These are phyloP conservation scores for Rhinocladiella mackenziei DNA, from an alignment of 2,329 filamentous ascomycete genomes.

Conservation along the genomic window DNA sequence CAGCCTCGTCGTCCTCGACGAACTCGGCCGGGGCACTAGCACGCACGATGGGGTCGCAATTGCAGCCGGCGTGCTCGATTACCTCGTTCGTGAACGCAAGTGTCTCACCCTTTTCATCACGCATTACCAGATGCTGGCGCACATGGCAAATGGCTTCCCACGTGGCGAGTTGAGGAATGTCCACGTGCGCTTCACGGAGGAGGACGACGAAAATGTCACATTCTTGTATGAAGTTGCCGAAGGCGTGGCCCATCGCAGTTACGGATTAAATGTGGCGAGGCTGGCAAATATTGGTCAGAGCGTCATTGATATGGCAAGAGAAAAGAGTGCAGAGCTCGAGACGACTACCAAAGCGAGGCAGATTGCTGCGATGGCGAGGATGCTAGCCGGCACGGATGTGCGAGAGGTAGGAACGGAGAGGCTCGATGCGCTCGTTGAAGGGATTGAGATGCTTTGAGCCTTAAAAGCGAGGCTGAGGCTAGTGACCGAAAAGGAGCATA, in stretches of 20 bases:
- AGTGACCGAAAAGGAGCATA: neutral
- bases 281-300: conserved; percentile 74
- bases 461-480: neutral
- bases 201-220: conserved; percentile 71
- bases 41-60: conserved; percentile 97
- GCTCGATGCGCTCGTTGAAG: conserved; percentile 26
- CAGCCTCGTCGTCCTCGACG: conserved; percentile 86
- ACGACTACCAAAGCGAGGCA: conserved; percentile 62
- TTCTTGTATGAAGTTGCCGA: conserved; percentile 91
- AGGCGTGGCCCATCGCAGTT: conserved; percentile 88
- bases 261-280: conserved; percentile 87
- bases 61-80: conserved; percentile 82
- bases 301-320: conserved; percentile 73
- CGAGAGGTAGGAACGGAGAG: neutral
- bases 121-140: conserved; percentile 86
- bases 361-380: conserved; percentile 40
- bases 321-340: conserved; percentile 77
- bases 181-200: conserved; percentile 82
- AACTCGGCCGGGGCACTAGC: conserved; percentile 86
- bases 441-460: conserved; percentile 26
- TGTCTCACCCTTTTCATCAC: conserved; percentile 94
- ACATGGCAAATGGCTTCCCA: conserved; percentile 65
- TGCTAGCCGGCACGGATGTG: conserved; percentile 4
- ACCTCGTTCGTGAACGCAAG: conserved; percentile 69
- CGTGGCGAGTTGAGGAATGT: conserved; percentile 71